These are phyloP conservation scores for Vachellia collinsii DNA, from an alignment of 306 rosid species.

Conservation along the genomic window DNA sequence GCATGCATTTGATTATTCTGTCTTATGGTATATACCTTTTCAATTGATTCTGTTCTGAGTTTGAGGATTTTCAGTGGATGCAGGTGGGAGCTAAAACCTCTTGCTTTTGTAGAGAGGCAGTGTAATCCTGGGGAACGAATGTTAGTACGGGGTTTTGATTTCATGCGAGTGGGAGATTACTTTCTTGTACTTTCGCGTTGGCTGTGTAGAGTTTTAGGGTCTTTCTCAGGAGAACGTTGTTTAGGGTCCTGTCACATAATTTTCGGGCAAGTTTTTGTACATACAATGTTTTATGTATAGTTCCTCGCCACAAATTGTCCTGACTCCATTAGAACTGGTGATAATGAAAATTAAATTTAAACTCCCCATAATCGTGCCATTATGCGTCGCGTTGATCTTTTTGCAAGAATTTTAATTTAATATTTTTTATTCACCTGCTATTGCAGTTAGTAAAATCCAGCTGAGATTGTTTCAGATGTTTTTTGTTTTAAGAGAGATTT, in stretches of 20 bases:
- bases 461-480: neutral
- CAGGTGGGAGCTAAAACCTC: conserved; percentile 69
- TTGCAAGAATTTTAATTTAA: conserved; percentile 43
- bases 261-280: conserved; percentile 54
- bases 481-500: too few relatives aligned
- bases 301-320: conserved; percentile 61
- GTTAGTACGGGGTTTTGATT: conserved; percentile 38
- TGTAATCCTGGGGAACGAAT: conserved; percentile 25
- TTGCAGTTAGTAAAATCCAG: conserved; percentile 21
- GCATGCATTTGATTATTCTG: conserved; percentile 12
- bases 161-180: conserved; percentile 55
- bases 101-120: conserved; percentile 29
- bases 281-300: conserved; percentile 56
- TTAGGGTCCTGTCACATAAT: conserved; percentile 32
- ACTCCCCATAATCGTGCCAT: conserved; percentile 44
- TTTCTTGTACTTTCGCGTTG: conserved; percentile 26
- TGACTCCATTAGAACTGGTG: conserved; percentile 40
- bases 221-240: conserved; percentile 48
- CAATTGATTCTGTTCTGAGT: conserved; percentile 40
- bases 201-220: conserved; percentile 31
- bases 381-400: conserved; percentile 46
- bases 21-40: conserved; percentile 28
- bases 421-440: conserved; percentile 23
- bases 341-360: conserved; percentile 67
- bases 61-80: conserved; percentile 63